These are phyloP conservation scores for Lyophyllum semitale DNA, from an alignment of 768 basidiomycete species.

Conservation along the genomic window DNA sequence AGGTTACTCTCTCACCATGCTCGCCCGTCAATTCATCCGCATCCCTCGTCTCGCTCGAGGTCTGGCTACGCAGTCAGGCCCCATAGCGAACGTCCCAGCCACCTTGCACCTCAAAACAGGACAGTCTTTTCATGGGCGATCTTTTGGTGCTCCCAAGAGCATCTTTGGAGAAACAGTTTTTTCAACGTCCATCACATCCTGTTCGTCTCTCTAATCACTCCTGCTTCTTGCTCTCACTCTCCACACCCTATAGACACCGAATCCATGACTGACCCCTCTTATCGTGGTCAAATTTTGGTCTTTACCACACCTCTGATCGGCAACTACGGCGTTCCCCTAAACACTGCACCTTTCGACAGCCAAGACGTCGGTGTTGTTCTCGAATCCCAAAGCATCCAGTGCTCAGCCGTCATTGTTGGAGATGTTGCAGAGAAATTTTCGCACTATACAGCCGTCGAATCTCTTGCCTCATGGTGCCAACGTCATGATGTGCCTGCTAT, in stretches of 20 bases:
- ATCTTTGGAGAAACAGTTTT: slow-evolving; percentile 98
- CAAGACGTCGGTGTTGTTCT: slow-evolving; percentile 85
- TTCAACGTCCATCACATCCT: slow-evolving; percentile 98
- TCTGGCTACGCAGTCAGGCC: slow-evolving; percentile 66
- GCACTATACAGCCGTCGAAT: slow-evolving; percentile 93
- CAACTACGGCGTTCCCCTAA: slow-evolving; percentile 94
- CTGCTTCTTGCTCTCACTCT: slow-evolving; percentile 3
- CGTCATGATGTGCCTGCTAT: slow-evolving; percentile 90
- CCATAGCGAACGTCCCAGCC: slow-evolving; percentile 62
- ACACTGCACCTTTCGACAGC: slow-evolving; percentile 69
- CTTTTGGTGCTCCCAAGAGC: slow-evolving; percentile 87
- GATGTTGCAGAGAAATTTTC: slow-evolving; percentile 95
- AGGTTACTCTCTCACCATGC: slow-evolving; percentile 44
- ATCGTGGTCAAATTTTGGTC: slow-evolving; percentile 96
- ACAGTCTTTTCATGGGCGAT: slow-evolving; percentile 86
- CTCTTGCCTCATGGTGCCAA: slow-evolving; percentile 89
- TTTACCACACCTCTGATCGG: slow-evolving; percentile 99
- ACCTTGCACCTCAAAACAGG: slow-evolving; percentile 91
- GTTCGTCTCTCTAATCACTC: slow-evolving; percentile 45
- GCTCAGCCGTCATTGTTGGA: slow-evolving; percentile 88
- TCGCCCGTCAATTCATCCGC: slow-evolving; percentile 54
- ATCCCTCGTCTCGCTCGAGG: slow-evolving; percentile 54
- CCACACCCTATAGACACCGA: slow-evolving; percentile 77
- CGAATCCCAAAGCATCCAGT: slow-evolving; percentile 89
- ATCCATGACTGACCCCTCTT: slow-evolving; percentile 99